phyloP scores from a whole-genome alignment of 1,284 basidiomycete species.

The Malassezia sp. region DNA sequence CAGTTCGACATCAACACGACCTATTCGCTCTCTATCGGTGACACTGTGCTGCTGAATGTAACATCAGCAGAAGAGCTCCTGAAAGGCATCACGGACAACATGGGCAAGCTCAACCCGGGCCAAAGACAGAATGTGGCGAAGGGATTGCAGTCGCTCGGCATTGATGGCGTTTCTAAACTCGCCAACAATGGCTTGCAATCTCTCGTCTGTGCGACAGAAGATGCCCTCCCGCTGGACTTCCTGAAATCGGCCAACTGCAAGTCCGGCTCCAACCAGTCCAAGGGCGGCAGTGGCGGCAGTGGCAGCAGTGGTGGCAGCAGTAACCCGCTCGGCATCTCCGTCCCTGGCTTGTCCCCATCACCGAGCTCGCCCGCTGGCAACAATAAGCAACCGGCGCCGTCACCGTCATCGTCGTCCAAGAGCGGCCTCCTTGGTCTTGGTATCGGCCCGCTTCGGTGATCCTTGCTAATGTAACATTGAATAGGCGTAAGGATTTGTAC shows the following conservation, averaged over 20 bases:
- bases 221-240: constrained; percentile 1
- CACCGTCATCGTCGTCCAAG: too few relatives aligned
- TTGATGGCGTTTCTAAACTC: neutral
- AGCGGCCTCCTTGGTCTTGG: too few relatives aligned
- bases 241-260: constrained; percentile 10
- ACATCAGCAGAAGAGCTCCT: neutral
- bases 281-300: neutral
- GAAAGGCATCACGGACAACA: neutral
- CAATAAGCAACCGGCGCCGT: too few relatives aligned
- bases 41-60: constrained; percentile 4
- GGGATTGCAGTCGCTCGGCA: constrained; percentile 1
- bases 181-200: constrained; percentile 1
- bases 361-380: too few relatives aligned
- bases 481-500: too few relatives aligned
- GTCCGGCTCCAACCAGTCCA: neutral
- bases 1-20: constrained; percentile 22
- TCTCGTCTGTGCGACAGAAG: constrained; percentile 9
- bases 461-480: too few relatives aligned
- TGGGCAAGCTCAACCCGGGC: neutral
- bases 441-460: too few relatives aligned
- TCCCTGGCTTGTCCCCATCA: too few relatives aligned
- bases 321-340: too few relatives aligned
- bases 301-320: neutral
- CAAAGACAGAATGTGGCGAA: neutral
- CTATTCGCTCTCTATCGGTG: constrained; percentile 19